phyloP scores from a whole-genome alignment of 257 asterid species.

The Perilla frutescens region DNA sequence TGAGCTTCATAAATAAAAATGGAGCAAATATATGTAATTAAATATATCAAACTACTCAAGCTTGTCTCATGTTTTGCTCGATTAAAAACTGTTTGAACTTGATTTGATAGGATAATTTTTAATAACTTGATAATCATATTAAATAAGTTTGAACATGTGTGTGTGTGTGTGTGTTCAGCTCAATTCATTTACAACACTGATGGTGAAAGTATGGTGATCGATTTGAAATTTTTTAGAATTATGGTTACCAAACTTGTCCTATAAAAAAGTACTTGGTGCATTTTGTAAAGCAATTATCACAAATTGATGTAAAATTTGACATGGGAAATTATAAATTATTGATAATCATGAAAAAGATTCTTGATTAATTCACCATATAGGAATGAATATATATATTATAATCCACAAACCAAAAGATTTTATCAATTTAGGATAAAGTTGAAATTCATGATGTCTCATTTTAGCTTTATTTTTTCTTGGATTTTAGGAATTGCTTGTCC shows the following conservation, averaged over 20 bases:
- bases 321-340: conserved; percentile 12
- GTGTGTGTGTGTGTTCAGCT: no score
- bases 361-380: background rate
- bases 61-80: no score
- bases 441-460: conserved; percentile 22
- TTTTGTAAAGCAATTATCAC: conserved; percentile 7
- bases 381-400: background rate
- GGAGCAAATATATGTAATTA: no score
- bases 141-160: no score
- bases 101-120: no score
- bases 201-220: no score
- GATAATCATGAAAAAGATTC: conserved; percentile 25
- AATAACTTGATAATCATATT: no score
- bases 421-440: conserved; percentile 25
- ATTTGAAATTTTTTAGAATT: background rate
- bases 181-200: no score
- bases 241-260: conserved; percentile 11
- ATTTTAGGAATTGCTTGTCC: conserved; percentile 43
- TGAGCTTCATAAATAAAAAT: no score
- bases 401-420: background rate
- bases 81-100: no score
- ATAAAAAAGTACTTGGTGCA: background rate
- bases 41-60: no score
- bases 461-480: conserved; percentile 38
- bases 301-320: conserved; percentile 12